Evolutionary conservation across 768 basidiomycete species (phyloP).

Genomic region (Kwoniella newhampshirensis): DNA sequence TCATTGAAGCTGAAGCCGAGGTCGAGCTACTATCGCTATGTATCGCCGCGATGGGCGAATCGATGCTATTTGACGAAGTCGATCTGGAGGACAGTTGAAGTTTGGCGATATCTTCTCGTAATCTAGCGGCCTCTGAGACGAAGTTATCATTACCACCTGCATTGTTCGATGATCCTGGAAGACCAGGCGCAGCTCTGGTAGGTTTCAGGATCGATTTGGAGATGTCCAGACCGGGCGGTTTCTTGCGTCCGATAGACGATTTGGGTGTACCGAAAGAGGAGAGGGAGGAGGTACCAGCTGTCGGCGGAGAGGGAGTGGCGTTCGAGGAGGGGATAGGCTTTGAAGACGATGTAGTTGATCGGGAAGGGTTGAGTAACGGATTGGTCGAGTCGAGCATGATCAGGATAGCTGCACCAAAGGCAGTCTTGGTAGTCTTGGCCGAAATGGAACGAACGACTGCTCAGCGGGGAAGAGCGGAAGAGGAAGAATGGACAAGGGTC

Average conservation of each 20-base stretch:
- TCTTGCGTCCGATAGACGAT: constrained; percentile 47
- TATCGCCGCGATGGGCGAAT: constrained; percentile 8
- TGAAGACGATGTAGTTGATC: constrained; percentile 8
- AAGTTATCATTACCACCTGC: constrained; percentile 6
- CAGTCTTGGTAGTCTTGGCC: no score
- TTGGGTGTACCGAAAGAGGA: constrained; percentile 31
- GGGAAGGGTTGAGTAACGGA: not conserved
- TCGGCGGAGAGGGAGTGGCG: not conserved
- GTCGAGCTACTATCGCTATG: constrained; percentile 22
- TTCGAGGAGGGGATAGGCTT: constrained; percentile 27
- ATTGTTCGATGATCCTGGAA: constrained; percentile 21
- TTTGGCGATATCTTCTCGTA: constrained; percentile 37
- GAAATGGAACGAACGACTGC: no score
- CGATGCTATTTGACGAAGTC: constrained; percentile 14
- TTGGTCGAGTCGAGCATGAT: not conserved
- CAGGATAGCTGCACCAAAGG: not conserved
- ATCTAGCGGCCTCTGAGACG: constrained; percentile 35
- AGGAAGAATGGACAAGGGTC: not conserved
- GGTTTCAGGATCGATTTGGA: constrained; percentile 44
- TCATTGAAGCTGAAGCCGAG: constrained; percentile 19
- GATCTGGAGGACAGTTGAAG: constrained; percentile 40
- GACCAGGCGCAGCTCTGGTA: constrained; percentile 39
- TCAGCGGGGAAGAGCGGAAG: no score
- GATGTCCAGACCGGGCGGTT: constrained; percentile 51
- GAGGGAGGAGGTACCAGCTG: constrained; percentile 7